Base-by-base conservation (phyloP, 1,139 yeast genomes). In the Citeromyces hawaiiensis region DNA sequence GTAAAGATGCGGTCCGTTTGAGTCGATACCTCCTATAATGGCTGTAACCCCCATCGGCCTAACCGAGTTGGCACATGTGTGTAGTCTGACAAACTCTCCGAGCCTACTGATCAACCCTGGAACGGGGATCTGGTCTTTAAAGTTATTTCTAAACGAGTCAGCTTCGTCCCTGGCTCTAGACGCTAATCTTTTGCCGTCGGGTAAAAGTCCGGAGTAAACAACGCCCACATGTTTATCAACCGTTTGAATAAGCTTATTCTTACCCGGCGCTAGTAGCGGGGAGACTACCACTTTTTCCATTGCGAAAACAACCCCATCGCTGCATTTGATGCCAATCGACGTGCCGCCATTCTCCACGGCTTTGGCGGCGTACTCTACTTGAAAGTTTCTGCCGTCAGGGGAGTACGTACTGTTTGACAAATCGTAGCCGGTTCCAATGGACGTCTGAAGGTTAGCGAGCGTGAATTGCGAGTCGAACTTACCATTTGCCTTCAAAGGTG, bases 331-430 rank as follows among this genome's bases (percentile, higher is more conserved):
- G 34, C 97, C 99, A 49, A 93, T 71, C 23, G 96, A 80, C 0
- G 98, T 91, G 11, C 96, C 93, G 36, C 96, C 96, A 55, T 87
- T 88, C 60, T 93, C 98, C 6, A 91, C 97, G 2, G 98, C 98
- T 60, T 93, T 93, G 57, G 83, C 72, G 36, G 99, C 99, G 54
- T 93, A 93, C 62, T 93, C 98, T 18, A 91, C 98, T 63, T 93
- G 99, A 65, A 93, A 93, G 62, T 88, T 91, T 64, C 98, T 76
- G 40, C 99, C 99, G 60, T 93, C 98, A 58, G 80, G 75, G 14
- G 74, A 63, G 55, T 56, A 52, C n/a, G 87, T 94, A 65, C 94
- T 81, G 66, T 88, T 88, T 37, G 96, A 85, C 57, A 88, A 75
- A 68, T 88, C 97, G 72, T 88, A 88, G 31, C 97, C 97, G 27